Evolutionary conservation across 148 eudicot species (phyloP), one percentile per base, ranked within the genome.

Genomic region (Chenopodium quinoa): DNA sequence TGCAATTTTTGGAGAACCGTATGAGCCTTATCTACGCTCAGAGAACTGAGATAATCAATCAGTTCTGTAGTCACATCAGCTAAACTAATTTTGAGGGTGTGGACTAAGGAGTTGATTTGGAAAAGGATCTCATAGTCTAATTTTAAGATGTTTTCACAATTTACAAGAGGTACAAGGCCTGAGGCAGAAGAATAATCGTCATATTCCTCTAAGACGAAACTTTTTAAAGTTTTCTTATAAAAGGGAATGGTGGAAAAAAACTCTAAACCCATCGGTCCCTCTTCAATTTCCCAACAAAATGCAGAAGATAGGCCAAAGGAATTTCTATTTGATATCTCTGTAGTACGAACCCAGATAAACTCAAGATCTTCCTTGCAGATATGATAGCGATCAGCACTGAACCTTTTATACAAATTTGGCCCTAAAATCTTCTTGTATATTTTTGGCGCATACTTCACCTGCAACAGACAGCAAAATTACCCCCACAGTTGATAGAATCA

Each of bases 71-170:
- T 86, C 52, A 91, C 90, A 4, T 97, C 82, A 85, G 92, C 85
- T 75, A 96, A 91, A 79, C 93, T 96, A n/a, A 93, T 83, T 76
- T 92, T 93, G 50, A 91, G 91, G 54, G 91, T 88, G 70, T 96
- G 99, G 79, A 96, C 86, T 32, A 96, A 93, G 69, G 99, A 93
- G 80, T 94, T 93, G 75, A 96, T 90, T 87, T 96, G 99, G 85
- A 86, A 95, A 69, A 95, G 89, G 83, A 92, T 86, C 86, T 91
- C 94, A 75, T 90, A 92, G 58, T 91, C 84, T 81, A 96, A 83
- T 62, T 79, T 86, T 52, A 79, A 68, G 80, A 84, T 80, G 56
- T 89, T 79, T 31, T 79, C 87, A 48, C 84, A 83, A n/a, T 80
- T 88, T 40, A 92, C 87, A 44, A 95, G 92, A 13, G 99, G 99